phyloP scores from a whole-genome alignment of 805 yeast species.

The Lipomyces chichibuensis region DNA sequence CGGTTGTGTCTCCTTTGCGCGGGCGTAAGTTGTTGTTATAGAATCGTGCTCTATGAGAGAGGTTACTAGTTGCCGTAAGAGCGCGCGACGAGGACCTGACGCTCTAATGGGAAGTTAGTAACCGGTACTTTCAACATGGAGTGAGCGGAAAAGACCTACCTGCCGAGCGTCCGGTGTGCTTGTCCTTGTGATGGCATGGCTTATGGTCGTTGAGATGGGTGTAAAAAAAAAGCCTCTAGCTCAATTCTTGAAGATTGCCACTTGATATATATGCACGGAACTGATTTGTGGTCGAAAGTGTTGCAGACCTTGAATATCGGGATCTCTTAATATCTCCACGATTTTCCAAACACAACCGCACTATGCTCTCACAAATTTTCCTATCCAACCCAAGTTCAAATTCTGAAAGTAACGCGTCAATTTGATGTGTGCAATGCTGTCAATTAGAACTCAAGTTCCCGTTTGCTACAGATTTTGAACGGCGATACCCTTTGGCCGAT shows the following conservation, averaged over 20 bases:
- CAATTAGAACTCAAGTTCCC: too few species aligned
- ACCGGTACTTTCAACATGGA: too few species aligned
- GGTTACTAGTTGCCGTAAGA: slow-evolving; percentile 63
- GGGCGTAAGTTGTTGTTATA: slow-evolving; percentile 71
- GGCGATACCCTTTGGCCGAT: too few species aligned
- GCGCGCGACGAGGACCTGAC: slow-evolving; percentile 31
- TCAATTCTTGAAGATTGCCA: neutral
- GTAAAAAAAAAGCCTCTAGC: neutral
- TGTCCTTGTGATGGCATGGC: slow-evolving; percentile 35
- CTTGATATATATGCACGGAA: neutral
- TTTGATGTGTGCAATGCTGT: neutral
- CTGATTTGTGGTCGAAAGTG: neutral
- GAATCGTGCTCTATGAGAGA: slow-evolving; percentile 71
- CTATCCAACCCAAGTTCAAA: neutral
- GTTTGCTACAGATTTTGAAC: too few species aligned
- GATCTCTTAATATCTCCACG: neutral
- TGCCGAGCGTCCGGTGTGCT: slow-evolving; percentile 31
- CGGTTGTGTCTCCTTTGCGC: slow-evolving; percentile 70
- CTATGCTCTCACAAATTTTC: neutral
- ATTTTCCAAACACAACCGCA: neutral
- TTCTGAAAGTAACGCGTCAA: neutral
- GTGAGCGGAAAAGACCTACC: slow-evolving; percentile 16
- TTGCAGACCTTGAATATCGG: neutral
- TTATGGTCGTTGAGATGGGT: neutral
- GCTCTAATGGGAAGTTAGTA: slow-evolving; percentile 6